These are phyloP conservation scores for Blastobotrys aristatus DNA, from an alignment of 1,139 yeast genomes.

Conservation along the genomic window DNA sequence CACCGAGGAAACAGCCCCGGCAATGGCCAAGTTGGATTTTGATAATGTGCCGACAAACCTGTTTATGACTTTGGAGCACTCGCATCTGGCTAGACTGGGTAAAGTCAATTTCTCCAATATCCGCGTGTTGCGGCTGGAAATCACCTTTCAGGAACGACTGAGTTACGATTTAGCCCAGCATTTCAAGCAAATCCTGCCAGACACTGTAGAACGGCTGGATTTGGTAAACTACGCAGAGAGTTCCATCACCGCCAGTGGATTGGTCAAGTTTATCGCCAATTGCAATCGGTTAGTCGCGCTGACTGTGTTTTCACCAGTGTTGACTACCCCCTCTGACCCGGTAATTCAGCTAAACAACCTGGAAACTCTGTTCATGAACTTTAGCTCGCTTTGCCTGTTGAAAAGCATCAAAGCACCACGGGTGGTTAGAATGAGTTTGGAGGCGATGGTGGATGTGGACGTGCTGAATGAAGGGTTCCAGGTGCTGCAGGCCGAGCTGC, in stretches of 20 bases:
- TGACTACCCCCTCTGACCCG: neutral
- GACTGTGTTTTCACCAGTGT: conserved; percentile 9
- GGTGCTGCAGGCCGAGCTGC: neutral
- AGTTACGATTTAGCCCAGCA: conserved; percentile 6
- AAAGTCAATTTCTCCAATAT: conserved; percentile 7
- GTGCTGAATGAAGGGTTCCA: neutral
- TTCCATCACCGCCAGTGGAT: conserved; percentile 5
- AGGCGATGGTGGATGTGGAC: neutral
- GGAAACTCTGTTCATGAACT: neutral
- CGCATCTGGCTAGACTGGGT: conserved; percentile 5
- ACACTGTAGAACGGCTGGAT: conserved; percentile 11
- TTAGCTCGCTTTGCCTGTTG: neutral
- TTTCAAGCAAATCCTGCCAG: conserved; percentile 7
- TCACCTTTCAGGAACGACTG: conserved; percentile 12
- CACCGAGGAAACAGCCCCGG: conserved; percentile 8
- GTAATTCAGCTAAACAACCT: neutral
- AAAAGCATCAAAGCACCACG: neutral
- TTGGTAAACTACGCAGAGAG: conserved; percentile 11
- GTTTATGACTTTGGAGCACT: conserved; percentile 11
- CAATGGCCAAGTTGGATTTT: conserved; percentile 11
- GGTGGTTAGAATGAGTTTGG: conserved; percentile 4
- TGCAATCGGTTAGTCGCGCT: conserved; percentile 6
- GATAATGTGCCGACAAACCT: conserved; percentile 12
- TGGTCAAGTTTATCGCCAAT: conserved; percentile 6
- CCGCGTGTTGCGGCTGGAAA: conserved; percentile 10